Evolutionary conservation across 140 eudicot species (phyloP).

Genomic region (Cichorium intybus): DNA sequence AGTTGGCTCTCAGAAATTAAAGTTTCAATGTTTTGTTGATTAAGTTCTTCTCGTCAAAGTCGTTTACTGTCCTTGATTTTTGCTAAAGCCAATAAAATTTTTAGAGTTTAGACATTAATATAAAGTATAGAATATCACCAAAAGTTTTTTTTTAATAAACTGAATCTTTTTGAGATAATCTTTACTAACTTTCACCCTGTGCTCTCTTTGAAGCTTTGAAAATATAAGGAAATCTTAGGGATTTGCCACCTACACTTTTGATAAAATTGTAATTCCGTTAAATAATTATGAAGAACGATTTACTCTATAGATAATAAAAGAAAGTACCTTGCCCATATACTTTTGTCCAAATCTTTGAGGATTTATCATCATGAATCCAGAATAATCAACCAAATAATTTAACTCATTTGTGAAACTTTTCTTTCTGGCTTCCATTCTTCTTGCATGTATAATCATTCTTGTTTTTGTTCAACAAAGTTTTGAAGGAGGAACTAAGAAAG

Average conservation of each 20-base stretch:
- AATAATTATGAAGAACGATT: background rate
- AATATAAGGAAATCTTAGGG: slow-evolving; percentile 96
- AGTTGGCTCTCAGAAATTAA: slow-evolving; percentile 88
- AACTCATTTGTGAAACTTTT: slow-evolving; percentile 4
- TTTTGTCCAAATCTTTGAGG: slow-evolving; percentile 97
- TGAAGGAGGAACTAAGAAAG: slow-evolving; percentile 18
- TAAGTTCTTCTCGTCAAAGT: slow-evolving; percentile 92
- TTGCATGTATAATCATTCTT: slow-evolving; percentile 27
- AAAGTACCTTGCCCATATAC: slow-evolving; percentile 90
- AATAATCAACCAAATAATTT: slow-evolving; percentile 78
- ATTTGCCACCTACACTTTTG: slow-evolving; percentile 81
- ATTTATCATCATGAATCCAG: slow-evolving; percentile 95
- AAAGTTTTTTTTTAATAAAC: background rate
- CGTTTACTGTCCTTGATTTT: slow-evolving; percentile 67
- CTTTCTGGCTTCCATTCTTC: slow-evolving; percentile 10
- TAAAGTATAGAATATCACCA: slow-evolving; percentile 9
- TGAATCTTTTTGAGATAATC: background rate
- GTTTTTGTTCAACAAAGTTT: slow-evolving; percentile 17
- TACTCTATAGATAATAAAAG: background rate
- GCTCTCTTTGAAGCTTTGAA: slow-evolving; percentile 68
- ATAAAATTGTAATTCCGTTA: slow-evolving; percentile 15
- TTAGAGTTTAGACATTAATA: slow-evolving; percentile 11
- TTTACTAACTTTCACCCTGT: slow-evolving; percentile 55
- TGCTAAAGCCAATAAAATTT: slow-evolving; percentile 37
- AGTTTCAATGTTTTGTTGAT: slow-evolving; percentile 97